These are phyloP conservation scores for Stephania yunnanensis DNA, from an alignment of 164 flowering plant species.

Conservation along the genomic window DNA sequence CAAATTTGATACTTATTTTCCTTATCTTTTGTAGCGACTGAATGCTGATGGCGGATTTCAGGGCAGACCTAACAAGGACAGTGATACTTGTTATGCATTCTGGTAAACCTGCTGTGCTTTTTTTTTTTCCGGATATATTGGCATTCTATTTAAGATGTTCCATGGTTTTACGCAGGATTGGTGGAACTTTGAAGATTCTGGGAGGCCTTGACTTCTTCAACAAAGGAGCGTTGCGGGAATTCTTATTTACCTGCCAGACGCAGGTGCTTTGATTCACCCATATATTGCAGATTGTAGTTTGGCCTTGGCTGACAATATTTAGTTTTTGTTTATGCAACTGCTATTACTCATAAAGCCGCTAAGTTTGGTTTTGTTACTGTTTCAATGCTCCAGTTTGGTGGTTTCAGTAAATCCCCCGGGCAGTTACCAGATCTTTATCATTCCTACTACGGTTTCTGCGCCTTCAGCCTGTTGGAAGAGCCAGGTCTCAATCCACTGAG, in stretches of 20 bases:
- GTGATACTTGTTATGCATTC: conserved; percentile 95
- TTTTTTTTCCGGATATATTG: neutral
- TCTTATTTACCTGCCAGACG: conserved; percentile 70
- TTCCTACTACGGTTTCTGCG: conserved; percentile 72
- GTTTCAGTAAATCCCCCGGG: conserved; percentile 80
- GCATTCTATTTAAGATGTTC: conserved; percentile 7
- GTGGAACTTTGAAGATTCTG: conserved; percentile 63
- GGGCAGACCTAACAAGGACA: conserved; percentile 80
- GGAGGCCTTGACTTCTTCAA: conserved; percentile 60
- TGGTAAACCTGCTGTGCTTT: conserved; percentile 47
- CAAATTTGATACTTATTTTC: conserved; percentile 1
- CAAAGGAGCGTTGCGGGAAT: conserved; percentile 44
- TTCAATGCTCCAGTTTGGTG: conserved; percentile 60
- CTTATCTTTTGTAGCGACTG: conserved; percentile 54
- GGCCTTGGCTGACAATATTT: neutral
- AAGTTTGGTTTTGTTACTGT: conserved; percentile 3
- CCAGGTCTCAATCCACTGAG: conserved; percentile 53
- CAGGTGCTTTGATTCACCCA: conserved; percentile 31
- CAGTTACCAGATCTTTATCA: conserved; percentile 82
- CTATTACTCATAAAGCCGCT: neutral
- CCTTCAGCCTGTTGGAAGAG: conserved; percentile 80
- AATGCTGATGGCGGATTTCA: conserved; percentile 88
- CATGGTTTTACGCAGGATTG: conserved; percentile 49
- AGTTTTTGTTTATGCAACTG: neutral
- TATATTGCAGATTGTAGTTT: too few species aligned